These are phyloP conservation scores for Penicillium sp. DNA, from an alignment of 2,329 filamentous ascomycete species.

Conservation along the genomic window DNA sequence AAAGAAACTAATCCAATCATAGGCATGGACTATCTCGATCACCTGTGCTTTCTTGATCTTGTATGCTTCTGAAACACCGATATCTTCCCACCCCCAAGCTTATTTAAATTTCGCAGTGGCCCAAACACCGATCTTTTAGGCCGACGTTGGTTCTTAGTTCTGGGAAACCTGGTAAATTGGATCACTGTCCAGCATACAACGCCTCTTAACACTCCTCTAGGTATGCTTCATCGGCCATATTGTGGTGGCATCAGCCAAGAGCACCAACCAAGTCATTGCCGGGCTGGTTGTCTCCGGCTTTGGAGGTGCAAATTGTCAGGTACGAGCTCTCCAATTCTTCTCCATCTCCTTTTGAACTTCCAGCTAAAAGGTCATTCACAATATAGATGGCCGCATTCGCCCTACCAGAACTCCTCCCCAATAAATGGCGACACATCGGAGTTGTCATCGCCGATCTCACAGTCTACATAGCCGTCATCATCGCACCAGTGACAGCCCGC, in stretches of 20 bases:
- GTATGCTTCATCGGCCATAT: constrained; percentile 40
- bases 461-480: constrained; percentile 46
- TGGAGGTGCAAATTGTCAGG: constrained; percentile 45
- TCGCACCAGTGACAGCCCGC: constrained; percentile 46
- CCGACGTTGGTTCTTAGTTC: constrained; percentile 46
- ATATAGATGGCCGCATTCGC: constrained; percentile 41
- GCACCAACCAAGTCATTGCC: constrained; percentile 38
- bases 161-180: constrained; percentile 36
- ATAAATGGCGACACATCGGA: constrained; percentile 49
- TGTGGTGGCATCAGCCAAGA: constrained; percentile 40
- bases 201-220: not conserved
- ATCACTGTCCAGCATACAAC: too few relatives aligned
- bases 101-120: constrained; percentile 17
- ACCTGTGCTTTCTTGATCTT: constrained; percentile 44
- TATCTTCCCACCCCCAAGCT: not conserved
- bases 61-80: constrained; percentile 12
- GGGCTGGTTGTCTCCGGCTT: constrained; percentile 45
- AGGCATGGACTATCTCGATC: constrained; percentile 38
- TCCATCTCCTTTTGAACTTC: not conserved
- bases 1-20: not conserved
- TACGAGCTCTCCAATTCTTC: constrained; percentile 10
- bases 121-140: constrained; percentile 50
- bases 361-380: not conserved
- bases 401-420: constrained; percentile 48
- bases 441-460: constrained; percentile 44